Conservation (phyloP, 257 asterid species). For the Primulina eburnea region DNA sequence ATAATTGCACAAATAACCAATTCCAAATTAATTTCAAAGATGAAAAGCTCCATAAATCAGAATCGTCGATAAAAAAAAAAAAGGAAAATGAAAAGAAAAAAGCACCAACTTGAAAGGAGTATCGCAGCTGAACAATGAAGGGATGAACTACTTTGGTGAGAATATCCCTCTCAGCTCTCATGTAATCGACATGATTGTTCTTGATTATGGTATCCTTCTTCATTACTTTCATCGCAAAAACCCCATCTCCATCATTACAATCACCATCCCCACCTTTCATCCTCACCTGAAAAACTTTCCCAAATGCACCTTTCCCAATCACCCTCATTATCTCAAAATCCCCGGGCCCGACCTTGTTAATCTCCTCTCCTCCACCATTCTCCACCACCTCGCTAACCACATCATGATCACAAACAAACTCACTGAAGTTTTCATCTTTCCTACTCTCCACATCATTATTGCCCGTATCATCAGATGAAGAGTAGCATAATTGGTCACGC, state of each 20-base stretch:
- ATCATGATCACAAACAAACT: slow-evolving; percentile 5
- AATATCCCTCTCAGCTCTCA: slow-evolving; percentile 91
- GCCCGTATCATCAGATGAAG: slow-evolving; percentile 50
- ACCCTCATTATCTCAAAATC: slow-evolving; percentile 87
- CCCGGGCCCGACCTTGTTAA: slow-evolving; percentile 58
- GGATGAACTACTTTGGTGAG: slow-evolving; percentile 92
- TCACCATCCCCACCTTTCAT: slow-evolving; percentile 37
- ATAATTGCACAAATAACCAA: neutral
- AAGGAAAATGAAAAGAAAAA: slow-evolving; percentile 1
- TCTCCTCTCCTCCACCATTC: slow-evolving; percentile 22
- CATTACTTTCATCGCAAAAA: slow-evolving; percentile 91
- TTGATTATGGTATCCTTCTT: slow-evolving; percentile 78
- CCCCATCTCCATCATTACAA: slow-evolving; percentile 58
- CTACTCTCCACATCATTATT: slow-evolving; percentile 26
- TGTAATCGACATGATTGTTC: slow-evolving; percentile 89
- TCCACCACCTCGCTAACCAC: slow-evolving; percentile 18
- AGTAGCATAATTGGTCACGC: slow-evolving; percentile 43
- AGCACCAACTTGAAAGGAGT: slow-evolving; percentile 72
- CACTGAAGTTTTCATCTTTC: slow-evolving; percentile 3
- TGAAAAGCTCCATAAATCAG: neutral
- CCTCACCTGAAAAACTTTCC: slow-evolving; percentile 93
- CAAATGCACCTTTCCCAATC: slow-evolving; percentile 88
- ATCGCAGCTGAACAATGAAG: slow-evolving; percentile 76
- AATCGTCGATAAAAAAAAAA: neutral
- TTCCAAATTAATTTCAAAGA: neutral